Base-by-base conservation (phyloP, 2,329 filamentous ascomycete genomes). In the Hymenoscyphus occultus region DNA sequence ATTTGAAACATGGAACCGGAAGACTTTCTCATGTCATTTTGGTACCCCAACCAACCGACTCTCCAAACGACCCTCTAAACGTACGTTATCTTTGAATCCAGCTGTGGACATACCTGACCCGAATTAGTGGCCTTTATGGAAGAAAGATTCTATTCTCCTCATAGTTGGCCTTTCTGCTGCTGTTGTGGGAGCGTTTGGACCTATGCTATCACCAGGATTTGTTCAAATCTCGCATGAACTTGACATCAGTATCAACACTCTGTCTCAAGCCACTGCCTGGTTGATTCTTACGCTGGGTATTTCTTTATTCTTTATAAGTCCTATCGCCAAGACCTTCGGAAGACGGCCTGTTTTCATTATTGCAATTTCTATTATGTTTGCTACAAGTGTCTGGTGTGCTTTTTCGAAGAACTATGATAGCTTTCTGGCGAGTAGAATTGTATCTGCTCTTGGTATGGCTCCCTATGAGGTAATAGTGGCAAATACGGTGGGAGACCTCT, bases 381-480 rank as follows among this genome's bases (percentile, higher is more conserved):
- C 77, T 0, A 78, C 79, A 5, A 80, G 77, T 57, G 76, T 84
- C 59, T 84, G 82, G 82, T 79, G 80, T 39, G 78, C 78, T 1
- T 72, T 77, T 1, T 76, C 80, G 16, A 76, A 77, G 32, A 74
- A 75, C 63, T 83, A 83, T 67, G 68, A 69, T 35, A 80, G 77
- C 10, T 82, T 84, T 67, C 72, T 83, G 0, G 81, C 75, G 3
- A 80, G 78, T 60, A 76, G 81, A 13, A 76, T 83, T 40, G 74
- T 83, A 28, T 77, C 77, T 5, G 82, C 79, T 3, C 71, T 84
- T 5, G 81, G 80, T 4, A 83, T 83, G 79, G 80, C 81, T 0
- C 78, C 82, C 0, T 80, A 80, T 64, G 83, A 85, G 69, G 78
- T 82, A 2, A 73, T 85, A 5, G 81, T 85, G 4, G 82, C 83